These are phyloP conservation scores for Exidia glandulosa DNA, from an alignment of 768 basidiomycete species.

Conservation along the genomic window DNA sequence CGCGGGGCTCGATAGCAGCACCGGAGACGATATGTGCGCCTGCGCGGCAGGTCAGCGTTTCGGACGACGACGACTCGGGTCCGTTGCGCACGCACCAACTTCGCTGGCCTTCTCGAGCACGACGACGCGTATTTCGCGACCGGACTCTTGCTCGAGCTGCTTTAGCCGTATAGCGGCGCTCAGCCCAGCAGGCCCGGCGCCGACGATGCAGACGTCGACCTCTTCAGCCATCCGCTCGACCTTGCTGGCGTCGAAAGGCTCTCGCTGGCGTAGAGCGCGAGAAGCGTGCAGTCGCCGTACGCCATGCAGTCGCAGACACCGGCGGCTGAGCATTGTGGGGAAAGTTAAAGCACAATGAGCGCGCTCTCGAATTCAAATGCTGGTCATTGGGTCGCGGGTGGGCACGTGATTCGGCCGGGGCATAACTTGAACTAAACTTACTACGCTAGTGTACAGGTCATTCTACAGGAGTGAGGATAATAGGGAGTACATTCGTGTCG, in stretches of 20 bases:
- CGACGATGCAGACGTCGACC: slow-evolving; percentile 95
- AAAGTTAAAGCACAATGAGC: no score
- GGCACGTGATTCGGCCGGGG: no score
- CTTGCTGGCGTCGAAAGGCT: slow-evolving; percentile 39
- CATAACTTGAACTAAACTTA: no score
- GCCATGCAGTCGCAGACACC: background rate
- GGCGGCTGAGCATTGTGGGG: background rate
- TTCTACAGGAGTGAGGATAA: background rate
- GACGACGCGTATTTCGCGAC: slow-evolving; percentile 77
- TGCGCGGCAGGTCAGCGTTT: slow-evolving; percentile 16
- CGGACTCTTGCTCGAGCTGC: slow-evolving; percentile 75
- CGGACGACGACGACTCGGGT: no score
- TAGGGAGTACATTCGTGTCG: background rate
- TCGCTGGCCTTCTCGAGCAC: slow-evolving; percentile 93
- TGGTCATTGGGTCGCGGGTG: no score
- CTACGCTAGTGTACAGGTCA: no score
- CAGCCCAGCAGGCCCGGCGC: slow-evolving; percentile 89
- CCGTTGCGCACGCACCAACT: slow-evolving; percentile 59
- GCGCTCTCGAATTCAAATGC: no score
- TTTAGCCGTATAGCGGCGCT: slow-evolving; percentile 93
- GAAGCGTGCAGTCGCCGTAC: background rate
- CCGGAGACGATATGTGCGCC: slow-evolving; percentile 94
- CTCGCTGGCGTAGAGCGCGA: slow-evolving; percentile 1
- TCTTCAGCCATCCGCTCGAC: slow-evolving; percentile 82
- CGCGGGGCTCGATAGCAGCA: slow-evolving; percentile 87